Base-by-base conservation (phyloP, 768 basidiomycete species). In the Panaeolus papilionaceus region DNA sequence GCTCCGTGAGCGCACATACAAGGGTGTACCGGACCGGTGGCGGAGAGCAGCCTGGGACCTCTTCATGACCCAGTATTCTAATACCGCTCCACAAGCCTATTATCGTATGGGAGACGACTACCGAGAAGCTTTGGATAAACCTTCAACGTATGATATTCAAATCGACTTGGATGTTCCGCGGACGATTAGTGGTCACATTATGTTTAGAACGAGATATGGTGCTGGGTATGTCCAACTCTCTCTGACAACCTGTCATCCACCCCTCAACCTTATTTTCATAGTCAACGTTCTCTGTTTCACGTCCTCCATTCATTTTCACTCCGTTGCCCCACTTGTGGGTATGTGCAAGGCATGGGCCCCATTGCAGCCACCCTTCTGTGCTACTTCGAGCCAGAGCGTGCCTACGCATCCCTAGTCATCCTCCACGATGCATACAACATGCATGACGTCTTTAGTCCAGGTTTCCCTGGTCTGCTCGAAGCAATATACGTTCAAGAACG, bases 261-360 rank as follows among this genome's bases (percentile, higher is more conserved):
- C 37, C 44, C 47, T 49, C 47, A 49, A 63, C 16, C 65, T 58
- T 54, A 14, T 62, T 18, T 62, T 44, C 45, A 14, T 72, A 95
- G 95, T 8, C 97, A 99, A 87, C 91, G 97, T 11, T 93, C 94
- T 4, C 83, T 99, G 11, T 99, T 99, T 79, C 95, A 95, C 75
- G 95, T 98, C 66, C 84, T 99, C 33, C 98, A 99, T 77, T 88
- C 88, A 63, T 96, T 98, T 76, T 96, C 95, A 1, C 83, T 96
- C 20, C 83, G 84, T n/a, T 98, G 97, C 79, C 77, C 82, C 18
- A 82, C 86, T 11, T 99, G 98, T 69, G 97, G 97, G 16, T 99
- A 99, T 76, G 96, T 96, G 45, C 98, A 99, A 80, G 98, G 98
- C 68, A 99, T 99, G 98, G 96, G 98, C 2, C 94, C 97, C 6